These are phyloP conservation scores for Rachicladosporium sp. DNA, from an alignment of 2,329 filamentous ascomycete genomes.

Conservation along the genomic window DNA sequence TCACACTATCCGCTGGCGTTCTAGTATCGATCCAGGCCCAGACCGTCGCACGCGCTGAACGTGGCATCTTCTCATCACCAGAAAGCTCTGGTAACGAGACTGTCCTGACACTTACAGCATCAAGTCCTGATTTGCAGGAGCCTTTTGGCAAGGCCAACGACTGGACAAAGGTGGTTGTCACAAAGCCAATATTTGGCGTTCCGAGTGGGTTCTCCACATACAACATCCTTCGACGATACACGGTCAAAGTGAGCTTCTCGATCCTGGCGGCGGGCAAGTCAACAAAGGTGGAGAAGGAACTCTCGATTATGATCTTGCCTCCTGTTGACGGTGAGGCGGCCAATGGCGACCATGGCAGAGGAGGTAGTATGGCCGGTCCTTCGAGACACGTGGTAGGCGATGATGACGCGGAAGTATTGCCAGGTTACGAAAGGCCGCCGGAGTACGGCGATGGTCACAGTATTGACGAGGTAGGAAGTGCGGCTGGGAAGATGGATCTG, in stretches of 20 bases:
- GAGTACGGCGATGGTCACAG: constrained; percentile 4
- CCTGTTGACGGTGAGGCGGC: constrained; percentile 1
- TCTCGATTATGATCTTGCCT: constrained; percentile 1
- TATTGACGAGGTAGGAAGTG: neutral
- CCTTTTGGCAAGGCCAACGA: constrained; percentile 6
- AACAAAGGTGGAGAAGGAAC: neutral
- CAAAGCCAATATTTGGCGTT: neutral
- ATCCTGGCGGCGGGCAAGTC: constrained; percentile 2
- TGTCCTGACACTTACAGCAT: neutral
- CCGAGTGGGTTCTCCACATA: constrained; percentile 5
- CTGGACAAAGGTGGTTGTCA: constrained; percentile 1
- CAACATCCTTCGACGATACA: constrained; percentile 6
- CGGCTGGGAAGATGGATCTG: too few relatives aligned
- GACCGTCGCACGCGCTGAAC: constrained; percentile 1
- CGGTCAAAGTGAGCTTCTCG: constrained; percentile 1
- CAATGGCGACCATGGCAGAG: neutral
- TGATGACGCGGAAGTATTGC: neutral
- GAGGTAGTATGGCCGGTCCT: neutral
- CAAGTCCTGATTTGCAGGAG: neutral
- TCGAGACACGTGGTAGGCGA: neutral
- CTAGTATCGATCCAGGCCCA: neutral
- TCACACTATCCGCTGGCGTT: constrained; percentile 1
- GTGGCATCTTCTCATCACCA: neutral
- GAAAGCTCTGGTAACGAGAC: neutral
- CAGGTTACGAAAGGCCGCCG: constrained; percentile 6